Conservation (phyloP, 2,329 filamentous ascomycete species). For the Penicillium hesseltinei region DNA sequence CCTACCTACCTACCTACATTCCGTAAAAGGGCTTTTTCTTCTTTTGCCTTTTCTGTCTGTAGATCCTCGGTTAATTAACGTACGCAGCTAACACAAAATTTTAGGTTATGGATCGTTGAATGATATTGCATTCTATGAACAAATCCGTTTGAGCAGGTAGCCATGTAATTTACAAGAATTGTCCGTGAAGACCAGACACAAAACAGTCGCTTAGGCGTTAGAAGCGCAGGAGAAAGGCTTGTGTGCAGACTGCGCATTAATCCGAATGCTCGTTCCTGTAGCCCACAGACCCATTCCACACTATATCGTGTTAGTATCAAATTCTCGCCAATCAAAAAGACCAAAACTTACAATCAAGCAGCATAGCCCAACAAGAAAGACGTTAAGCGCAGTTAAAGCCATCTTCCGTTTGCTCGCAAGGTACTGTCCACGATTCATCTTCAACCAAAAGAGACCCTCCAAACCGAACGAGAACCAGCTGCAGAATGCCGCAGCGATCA, state of each 20-base stretch:
- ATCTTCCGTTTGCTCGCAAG: conserved; percentile 6
- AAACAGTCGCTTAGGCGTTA: not conserved
- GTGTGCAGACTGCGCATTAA: not conserved
- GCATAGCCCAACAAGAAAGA: not conserved
- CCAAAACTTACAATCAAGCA: not conserved
- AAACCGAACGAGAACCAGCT: conserved; percentile 4
- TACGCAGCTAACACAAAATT: too few relatives aligned
- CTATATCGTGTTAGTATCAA: conserved; percentile 4
- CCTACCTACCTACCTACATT: too few relatives aligned
- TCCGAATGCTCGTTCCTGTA: conserved; percentile 13
- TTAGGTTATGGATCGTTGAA: not conserved
- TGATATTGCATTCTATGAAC: not conserved
- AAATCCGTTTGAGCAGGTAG: not conserved
- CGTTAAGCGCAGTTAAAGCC: not conserved
- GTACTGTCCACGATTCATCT: conserved; percentile 34
- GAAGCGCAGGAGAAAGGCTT: conserved; percentile 1
- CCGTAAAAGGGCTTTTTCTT: too few relatives aligned
- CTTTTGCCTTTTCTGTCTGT: too few relatives aligned
- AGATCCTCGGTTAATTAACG: too few relatives aligned
- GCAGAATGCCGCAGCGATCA: conserved; percentile 45
- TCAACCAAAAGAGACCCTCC: conserved; percentile 33
- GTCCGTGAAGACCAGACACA: not conserved
- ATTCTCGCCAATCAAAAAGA: too few relatives aligned
- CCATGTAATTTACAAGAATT: not conserved
- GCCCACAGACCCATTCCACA: conserved; percentile 29